These are phyloP conservation scores for Neurospora sp. DNA, from an alignment of 495 filamentous ascomycete genomes.

Conservation along the genomic window DNA sequence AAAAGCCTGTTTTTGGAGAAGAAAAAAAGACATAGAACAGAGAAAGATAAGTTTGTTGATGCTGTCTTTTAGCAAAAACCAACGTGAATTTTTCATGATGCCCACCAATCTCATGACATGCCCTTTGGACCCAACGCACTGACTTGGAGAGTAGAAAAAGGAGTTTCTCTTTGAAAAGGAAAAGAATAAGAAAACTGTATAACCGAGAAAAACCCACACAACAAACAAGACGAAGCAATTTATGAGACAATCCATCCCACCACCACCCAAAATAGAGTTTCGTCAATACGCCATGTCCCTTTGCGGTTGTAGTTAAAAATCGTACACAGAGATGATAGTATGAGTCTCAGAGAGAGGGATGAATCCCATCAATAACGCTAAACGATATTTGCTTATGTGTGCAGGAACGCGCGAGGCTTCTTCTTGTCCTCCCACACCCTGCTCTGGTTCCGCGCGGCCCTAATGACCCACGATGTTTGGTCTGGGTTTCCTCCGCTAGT, in stretches of 20 bases:
- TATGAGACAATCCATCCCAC: background rate
- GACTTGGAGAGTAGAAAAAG: background rate
- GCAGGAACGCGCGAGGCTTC: background rate
- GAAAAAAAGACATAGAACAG: background rate
- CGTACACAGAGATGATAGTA: background rate
- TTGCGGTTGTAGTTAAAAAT: background rate
- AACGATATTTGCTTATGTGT: background rate
- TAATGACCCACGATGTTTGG: background rate
- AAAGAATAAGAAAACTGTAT: background rate
- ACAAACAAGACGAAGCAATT: background rate
- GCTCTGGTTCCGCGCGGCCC: background rate
- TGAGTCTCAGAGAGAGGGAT: background rate
- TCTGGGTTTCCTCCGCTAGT: constrained; percentile 20
- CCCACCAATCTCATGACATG: background rate
- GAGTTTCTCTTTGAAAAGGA: background rate
- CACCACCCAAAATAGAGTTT: background rate
- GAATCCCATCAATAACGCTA: background rate
- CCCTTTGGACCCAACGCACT: background rate
- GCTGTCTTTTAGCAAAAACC: too few relatives aligned
- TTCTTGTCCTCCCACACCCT: background rate
- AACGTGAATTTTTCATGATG: background rate
- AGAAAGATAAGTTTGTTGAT: background rate
- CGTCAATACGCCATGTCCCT: background rate
- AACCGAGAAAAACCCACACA: background rate
- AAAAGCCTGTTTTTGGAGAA: background rate